phyloP scores from a whole-genome alignment of 1,284 basidiomycete species.

The Pterulicium gracile region DNA sequence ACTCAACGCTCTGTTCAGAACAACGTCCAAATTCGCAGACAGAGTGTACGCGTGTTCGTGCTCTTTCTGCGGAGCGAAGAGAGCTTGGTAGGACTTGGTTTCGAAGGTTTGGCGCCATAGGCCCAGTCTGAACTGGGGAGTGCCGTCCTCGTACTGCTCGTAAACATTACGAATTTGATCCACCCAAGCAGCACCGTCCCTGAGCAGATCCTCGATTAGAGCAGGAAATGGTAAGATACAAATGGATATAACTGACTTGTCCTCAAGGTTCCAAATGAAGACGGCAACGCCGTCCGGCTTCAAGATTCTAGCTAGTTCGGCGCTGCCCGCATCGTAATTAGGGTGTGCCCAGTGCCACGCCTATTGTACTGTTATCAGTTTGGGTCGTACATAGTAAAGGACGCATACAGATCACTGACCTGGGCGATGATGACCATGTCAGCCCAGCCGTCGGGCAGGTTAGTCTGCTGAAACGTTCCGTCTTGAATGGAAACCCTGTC shows the following conservation, averaged over 20 bases:
- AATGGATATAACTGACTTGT: conserved; percentile 33
- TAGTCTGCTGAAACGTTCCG: conserved; percentile 56
- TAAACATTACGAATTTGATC: conserved; percentile 53
- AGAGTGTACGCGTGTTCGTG: conserved; percentile 38
- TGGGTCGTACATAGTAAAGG: not conserved
- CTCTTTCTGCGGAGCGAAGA: conserved; percentile 47
- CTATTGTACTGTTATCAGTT: conserved; percentile 30
- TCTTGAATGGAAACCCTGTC: conserved; percentile 37
- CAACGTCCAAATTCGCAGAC: conserved; percentile 35
- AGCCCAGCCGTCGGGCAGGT: conserved; percentile 53
- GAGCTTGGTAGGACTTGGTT: conserved; percentile 37
- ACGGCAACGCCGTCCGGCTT: conserved; percentile 56
- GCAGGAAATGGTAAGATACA: not conserved
- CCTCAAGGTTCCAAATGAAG: conserved; percentile 74
- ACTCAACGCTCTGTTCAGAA: conserved; percentile 50
- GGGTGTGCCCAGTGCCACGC: conserved; percentile 83
- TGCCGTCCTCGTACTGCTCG: conserved; percentile 52
- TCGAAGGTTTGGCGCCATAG: conserved; percentile 60
- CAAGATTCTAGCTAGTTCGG: conserved; percentile 61
- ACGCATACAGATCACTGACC: conserved; percentile 25
- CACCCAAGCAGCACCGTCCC: conserved; percentile 56
- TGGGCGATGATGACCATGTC: conserved; percentile 68
- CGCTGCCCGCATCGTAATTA: conserved; percentile 50
- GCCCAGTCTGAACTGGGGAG: conserved; percentile 64
- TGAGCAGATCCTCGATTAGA: conserved; percentile 15